Percentiles rank a stretch among this genome's conserved stretches.
These are phyloP conservation scores for Ulvella scutata DNA, from an alignment of 139 green algal genomes.

Conservation along the genomic window DNA sequence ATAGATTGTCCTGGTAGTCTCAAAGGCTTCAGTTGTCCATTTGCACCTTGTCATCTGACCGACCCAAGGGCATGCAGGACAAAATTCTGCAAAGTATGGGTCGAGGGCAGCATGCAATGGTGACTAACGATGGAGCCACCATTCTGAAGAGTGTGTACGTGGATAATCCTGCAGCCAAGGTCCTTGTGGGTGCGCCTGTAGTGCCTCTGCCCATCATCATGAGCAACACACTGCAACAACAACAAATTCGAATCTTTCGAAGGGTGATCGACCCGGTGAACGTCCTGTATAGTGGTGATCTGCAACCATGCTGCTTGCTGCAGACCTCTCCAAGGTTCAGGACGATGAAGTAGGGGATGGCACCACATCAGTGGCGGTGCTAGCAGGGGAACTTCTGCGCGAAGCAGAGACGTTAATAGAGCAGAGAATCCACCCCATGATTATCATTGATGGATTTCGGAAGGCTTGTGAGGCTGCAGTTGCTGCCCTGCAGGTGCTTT, in stretches of 20 bases:
- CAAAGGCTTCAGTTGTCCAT: neutral
- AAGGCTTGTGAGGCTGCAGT: neutral
- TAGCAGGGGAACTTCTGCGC: conserved; percentile 90
- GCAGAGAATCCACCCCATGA: conserved; percentile 95
- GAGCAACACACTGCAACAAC: neutral
- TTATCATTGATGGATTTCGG: conserved; percentile 64
- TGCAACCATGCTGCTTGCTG: conserved; percentile 10
- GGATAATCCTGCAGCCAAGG: conserved; percentile 96
- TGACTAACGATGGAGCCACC: conserved; percentile 98
- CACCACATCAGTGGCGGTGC: conserved; percentile 94
- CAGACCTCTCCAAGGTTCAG: conserved; percentile 91
- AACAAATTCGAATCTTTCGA: neutral
- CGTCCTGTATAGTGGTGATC: neutral
- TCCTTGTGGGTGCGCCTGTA: conserved; percentile 57
- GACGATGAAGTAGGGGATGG: conserved; percentile 98
- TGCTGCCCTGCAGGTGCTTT: neutral
- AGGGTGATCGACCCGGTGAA: neutral
- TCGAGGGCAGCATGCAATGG: conserved; percentile 65
- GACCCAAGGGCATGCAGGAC: conserved; percentile 48
- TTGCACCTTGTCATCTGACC: neutral
- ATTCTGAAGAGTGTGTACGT: conserved; percentile 95
- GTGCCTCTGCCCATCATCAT: neutral
- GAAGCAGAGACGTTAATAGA: conserved; percentile 90
- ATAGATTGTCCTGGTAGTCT: neutral
- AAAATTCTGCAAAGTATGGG: conserved; percentile 96